These are phyloP conservation scores for Madurella mycetomatis DNA, from an alignment of 2,329 filamentous ascomycete genomes.

Conservation along the genomic window DNA sequence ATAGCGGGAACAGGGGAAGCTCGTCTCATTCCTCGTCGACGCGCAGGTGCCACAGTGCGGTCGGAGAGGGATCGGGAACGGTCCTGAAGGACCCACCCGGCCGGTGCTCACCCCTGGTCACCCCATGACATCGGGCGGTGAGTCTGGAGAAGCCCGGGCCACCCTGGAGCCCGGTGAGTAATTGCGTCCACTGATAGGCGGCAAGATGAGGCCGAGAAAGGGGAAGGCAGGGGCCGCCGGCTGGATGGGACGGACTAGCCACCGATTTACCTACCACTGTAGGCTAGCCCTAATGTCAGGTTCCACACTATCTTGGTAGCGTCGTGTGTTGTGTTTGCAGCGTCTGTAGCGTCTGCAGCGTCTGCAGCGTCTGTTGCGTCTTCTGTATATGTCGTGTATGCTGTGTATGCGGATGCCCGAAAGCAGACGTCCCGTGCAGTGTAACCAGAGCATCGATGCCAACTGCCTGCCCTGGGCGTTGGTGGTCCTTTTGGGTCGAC, in stretches of 20 bases:
- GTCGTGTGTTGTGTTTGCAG: too few relatives aligned
- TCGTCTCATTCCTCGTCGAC: neutral
- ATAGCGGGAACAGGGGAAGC: neutral
- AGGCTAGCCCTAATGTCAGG: constrained; percentile 8
- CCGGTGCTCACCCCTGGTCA: constrained; percentile 4
- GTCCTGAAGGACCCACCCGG: constrained; percentile 5
- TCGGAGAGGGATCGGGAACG: constrained; percentile 9
- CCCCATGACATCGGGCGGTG: constrained; percentile 22
- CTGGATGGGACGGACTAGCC: constrained; percentile 12
- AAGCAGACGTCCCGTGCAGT: too few relatives aligned
- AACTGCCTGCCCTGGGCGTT: neutral
- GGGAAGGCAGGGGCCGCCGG: constrained; percentile 11
- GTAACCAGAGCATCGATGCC: neutral
- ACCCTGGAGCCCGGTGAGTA: constrained; percentile 12
- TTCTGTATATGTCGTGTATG: too few relatives aligned
- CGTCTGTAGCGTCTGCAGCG: too few relatives aligned
- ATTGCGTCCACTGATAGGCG: constrained; percentile 15
- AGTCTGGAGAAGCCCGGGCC: constrained; percentile 12
- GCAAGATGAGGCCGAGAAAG: constrained; percentile 2
- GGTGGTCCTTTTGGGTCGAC: too few relatives aligned
- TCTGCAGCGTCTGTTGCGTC: too few relatives aligned
- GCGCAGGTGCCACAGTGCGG: constrained; percentile 1
- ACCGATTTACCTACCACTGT: neutral
- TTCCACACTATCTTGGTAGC: too few relatives aligned
- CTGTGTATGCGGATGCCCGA: too few relatives aligned